phyloP scores from a whole-genome alignment of 2,329 filamentous ascomycete genomes.

The Cladosporium halotolerans region DNA sequence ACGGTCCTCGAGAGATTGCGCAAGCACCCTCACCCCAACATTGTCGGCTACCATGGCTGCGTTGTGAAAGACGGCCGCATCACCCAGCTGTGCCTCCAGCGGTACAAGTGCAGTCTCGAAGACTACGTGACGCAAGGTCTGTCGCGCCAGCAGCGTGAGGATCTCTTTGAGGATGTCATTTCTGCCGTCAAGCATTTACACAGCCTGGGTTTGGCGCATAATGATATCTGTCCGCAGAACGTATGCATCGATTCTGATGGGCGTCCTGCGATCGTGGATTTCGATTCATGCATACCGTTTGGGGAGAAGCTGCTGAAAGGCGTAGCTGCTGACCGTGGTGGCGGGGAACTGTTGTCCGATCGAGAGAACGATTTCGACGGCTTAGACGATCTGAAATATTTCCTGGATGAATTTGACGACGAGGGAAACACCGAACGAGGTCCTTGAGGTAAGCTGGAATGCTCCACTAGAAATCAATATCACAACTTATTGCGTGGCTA shows the following conservation, averaged over 20 bases:
- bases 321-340: conserved; percentile 16
- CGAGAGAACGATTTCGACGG: conserved; percentile 17
- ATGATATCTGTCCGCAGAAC: conserved; percentile 33
- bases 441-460: too few relatives aligned
- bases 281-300: conserved; percentile 30
- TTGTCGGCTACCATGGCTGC: conserved; percentile 27
- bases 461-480: too few relatives aligned
- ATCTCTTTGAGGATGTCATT: conserved; percentile 21
- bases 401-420: neutral
- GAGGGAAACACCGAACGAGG: neutral
- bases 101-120: conserved; percentile 22
- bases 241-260: conserved; percentile 30
- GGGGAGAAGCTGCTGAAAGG: conserved; percentile 25
- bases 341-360: conserved; percentile 14
- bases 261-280: conserved; percentile 32
- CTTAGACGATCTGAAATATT: conserved; percentile 7
- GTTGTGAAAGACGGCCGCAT: conserved; percentile 24
- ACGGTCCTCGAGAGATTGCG: conserved; percentile 22
- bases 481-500: too few relatives aligned
- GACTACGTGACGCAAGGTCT: conserved; percentile 19
- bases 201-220: conserved; percentile 31
- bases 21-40: conserved; percentile 25
- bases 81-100: conserved; percentile 25
- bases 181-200: conserved; percentile 32
- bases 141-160: conserved; percentile 15